Conservation (phyloP, 176 grass and related monocot genomes). For the Dendrocalamus sinicus region DNA sequence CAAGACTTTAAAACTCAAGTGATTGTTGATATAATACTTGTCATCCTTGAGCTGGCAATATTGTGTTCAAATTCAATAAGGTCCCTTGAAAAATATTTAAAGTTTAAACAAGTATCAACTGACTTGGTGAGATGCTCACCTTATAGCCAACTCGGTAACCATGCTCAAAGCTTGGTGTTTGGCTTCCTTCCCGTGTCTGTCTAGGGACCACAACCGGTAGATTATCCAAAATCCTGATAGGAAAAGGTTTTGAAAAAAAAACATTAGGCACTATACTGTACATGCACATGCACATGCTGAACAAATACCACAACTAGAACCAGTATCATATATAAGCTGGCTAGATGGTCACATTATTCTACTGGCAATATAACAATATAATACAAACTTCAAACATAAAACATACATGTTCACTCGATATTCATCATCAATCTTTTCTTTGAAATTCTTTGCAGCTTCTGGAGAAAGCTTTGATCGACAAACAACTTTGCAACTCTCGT, state of each 20-base stretch:
- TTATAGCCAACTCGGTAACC: conserved; percentile 88
- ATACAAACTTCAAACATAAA: conserved; percentile 1
- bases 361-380: conserved; percentile 10
- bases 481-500: conserved; percentile 71
- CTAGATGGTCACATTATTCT: background rate
- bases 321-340: conserved; percentile 9
- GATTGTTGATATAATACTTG: conserved; percentile 84
- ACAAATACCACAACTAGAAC: conserved; percentile 23
- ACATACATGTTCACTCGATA: conserved; percentile 87
- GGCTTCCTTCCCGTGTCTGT: conserved; percentile 68
- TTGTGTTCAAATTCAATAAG: conserved; percentile 38
- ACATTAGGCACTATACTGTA: conserved; percentile 4
- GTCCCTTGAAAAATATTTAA: conserved; percentile 20
- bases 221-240: conserved; percentile 78
- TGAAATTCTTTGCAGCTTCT: conserved; percentile 82
- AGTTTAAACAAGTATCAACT: background rate
- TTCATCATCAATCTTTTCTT: conserved; percentile 89
- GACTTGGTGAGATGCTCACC: conserved; percentile 37
- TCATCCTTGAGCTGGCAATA: conserved; percentile 71
- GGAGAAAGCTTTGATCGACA: conserved; percentile 59
- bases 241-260: background rate
- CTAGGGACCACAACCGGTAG: conserved; percentile 81
- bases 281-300: background rate
- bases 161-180: conserved; percentile 68
- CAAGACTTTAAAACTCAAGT: conserved; percentile 81